Conservation (phyloP, 148 eudicot species). For the Rhododendron ferrugineum region DNA sequence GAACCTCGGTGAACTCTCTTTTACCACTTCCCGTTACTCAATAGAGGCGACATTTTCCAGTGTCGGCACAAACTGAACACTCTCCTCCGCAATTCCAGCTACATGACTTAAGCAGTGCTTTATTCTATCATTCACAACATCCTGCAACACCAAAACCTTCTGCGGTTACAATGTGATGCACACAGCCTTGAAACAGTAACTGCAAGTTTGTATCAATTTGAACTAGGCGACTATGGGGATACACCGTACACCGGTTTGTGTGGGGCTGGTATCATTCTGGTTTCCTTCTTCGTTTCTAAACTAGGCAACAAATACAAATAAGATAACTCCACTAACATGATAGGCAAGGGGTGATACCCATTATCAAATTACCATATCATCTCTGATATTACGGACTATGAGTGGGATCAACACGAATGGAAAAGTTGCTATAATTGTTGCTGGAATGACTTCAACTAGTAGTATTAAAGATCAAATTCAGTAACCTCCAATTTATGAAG, state of each 20-base stretch:
- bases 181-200: neutral
- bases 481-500: neutral
- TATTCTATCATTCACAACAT: constrained; percentile 83
- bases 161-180: neutral
- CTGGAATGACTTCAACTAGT: neutral
- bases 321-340: neutral
- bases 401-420: neutral
- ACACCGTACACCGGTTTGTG: too few relatives aligned
- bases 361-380: neutral
- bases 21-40: neutral
- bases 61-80: constrained; percentile 78
- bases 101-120: constrained; percentile 76
- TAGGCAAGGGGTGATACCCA: neutral
- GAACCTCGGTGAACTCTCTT: neutral
- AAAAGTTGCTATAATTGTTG: neutral
- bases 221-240: too few relatives aligned
- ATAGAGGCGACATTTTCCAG: constrained; percentile 65
- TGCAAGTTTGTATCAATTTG: neutral
- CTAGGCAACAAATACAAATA: neutral
- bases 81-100: constrained; percentile 71
- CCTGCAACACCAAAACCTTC: constrained; percentile 36
- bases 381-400: neutral
- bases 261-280: too few relatives aligned
- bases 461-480: neutral
- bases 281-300: too few relatives aligned